Conservation (phyloP, 1,284 basidiomycete genomes). For the Clitocybe nebularis region DNA sequence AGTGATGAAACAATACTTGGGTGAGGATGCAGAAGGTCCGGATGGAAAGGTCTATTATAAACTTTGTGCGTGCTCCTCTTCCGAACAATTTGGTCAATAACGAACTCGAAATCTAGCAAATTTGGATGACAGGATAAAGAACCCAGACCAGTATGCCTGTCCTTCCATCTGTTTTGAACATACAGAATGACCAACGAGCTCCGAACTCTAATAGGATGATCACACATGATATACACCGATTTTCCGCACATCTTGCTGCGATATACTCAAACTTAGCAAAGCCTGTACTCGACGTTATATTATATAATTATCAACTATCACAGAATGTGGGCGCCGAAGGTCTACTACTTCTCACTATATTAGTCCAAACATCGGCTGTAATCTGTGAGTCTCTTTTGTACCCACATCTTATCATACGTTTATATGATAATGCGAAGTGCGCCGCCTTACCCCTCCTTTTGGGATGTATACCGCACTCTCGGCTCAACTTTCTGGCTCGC, state of each 20-base stretch:
- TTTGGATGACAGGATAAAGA: slow-evolving; percentile 93
- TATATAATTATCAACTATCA: slow-evolving; percentile 96
- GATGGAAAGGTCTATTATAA: slow-evolving; percentile 89
- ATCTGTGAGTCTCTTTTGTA: slow-evolving; percentile 52
- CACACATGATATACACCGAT: slow-evolving; percentile 93
- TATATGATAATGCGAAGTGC: slow-evolving; percentile 46
- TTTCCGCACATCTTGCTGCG: slow-evolving; percentile 87
- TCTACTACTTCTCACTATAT: slow-evolving; percentile 77
- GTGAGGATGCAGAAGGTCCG: slow-evolving; percentile 58
- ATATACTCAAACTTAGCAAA: slow-evolving; percentile 95
- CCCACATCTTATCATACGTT: background rate
- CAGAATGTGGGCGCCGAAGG: slow-evolving; percentile 95
- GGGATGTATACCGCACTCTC: slow-evolving; percentile 85
- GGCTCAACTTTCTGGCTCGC: slow-evolving; percentile 83
- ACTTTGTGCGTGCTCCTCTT: slow-evolving; percentile 52
- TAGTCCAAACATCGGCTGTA: slow-evolving; percentile 81
- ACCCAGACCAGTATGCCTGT: slow-evolving; percentile 79
- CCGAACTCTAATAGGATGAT: slow-evolving; percentile 71
- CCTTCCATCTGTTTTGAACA: background rate
- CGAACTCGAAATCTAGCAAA: too few species aligned
- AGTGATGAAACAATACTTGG: slow-evolving; percentile 84
- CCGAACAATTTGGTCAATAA: too few species aligned
- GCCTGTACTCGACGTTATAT: slow-evolving; percentile 87
- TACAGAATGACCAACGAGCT: slow-evolving; percentile 9
- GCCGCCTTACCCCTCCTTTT: slow-evolving; percentile 89